Evolutionary conservation across 768 basidiomycete genomes (phyloP).

Genomic region (Leccinum uliginosum): DNA sequence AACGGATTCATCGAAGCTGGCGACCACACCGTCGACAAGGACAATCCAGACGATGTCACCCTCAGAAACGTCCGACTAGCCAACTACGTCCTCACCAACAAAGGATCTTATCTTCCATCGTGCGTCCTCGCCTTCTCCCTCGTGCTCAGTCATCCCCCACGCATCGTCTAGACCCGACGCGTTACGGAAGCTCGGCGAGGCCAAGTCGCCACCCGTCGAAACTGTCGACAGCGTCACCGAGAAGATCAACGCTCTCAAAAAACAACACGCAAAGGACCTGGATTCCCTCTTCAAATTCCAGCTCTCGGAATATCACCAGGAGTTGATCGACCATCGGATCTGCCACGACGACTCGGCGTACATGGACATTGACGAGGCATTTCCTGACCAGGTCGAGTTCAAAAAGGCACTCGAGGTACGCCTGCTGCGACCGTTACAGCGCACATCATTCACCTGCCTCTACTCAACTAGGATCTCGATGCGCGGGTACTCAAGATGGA

Average conservation of each 20-base stretch:
- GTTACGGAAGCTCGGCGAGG: constrained; percentile 20
- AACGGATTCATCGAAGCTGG: constrained; percentile 26
- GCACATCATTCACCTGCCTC: not conserved
- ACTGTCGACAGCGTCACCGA: constrained; percentile 24
- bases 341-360: constrained; percentile 24
- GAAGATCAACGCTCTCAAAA: constrained; percentile 29
- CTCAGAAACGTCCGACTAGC: constrained; percentile 34
- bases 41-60: constrained; percentile 21
- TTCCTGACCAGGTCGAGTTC: constrained; percentile 25
- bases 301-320: constrained; percentile 29
- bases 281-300: constrained; percentile 29
- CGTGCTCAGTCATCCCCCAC: not conserved
- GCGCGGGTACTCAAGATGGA: constrained; percentile 13
- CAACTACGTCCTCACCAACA: constrained; percentile 38
- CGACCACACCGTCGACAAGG: constrained; percentile 5
- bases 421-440: not conserved
- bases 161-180: constrained; percentile 14
- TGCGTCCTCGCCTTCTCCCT: constrained; percentile 16
- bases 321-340: constrained; percentile 27
- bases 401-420: constrained; percentile 20
- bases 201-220: constrained; percentile 13
- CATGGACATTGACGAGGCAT: constrained; percentile 26
- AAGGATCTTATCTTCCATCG: constrained; percentile 38
- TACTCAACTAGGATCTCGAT: constrained; percentile 18
- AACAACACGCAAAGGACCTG: constrained; percentile 29